A percentile compares a stretch with the other conserved stretches of the same genome.
Evolutionary conservation across 805 yeast genomes (phyloP).

Genomic region (Yarrowia sp.): DNA sequence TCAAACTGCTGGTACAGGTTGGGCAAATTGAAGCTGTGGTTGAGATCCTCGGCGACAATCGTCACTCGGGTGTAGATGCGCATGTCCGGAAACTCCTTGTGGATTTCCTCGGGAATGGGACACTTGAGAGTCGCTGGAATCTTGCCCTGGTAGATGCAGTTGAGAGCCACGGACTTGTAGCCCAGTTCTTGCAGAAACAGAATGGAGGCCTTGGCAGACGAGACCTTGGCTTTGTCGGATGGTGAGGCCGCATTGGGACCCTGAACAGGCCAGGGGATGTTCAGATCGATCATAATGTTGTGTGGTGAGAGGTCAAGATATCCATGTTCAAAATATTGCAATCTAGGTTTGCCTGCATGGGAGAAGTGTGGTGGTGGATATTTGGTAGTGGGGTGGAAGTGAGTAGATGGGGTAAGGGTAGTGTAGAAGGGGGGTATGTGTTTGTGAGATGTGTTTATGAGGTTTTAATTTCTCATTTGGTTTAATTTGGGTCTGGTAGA

Average conservation of each 20-base stretch:
- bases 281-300: constrained; percentile 16
- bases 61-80: constrained; percentile 71
- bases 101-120: constrained; percentile 43
- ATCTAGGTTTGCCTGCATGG: constrained; percentile 3
- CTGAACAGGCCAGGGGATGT: constrained; percentile 22
- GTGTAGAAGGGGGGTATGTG: not conserved
- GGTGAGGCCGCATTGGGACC: constrained; percentile 16
- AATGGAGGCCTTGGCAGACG: constrained; percentile 8
- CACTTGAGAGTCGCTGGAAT: constrained; percentile 35
- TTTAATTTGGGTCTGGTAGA: no score
- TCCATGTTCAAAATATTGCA: constrained; percentile 4
- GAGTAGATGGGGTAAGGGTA: not conserved
- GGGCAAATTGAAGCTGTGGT: constrained; percentile 65
- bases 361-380: not conserved
- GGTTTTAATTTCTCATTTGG: no score
- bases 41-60: constrained; percentile 69
- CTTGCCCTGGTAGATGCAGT: constrained; percentile 44
- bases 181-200: constrained; percentile 41
- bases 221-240: not conserved
- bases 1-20: constrained; percentile 57
- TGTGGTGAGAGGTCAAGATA: not conserved
- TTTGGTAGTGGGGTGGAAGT: no score
- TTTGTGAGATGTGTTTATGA: no score
- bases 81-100: constrained; percentile 43
- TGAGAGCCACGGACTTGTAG: constrained; percentile 74